Evolutionary conservation across 805 yeast genomes (phyloP).

Genomic region (Cyberlindnera americana): DNA sequence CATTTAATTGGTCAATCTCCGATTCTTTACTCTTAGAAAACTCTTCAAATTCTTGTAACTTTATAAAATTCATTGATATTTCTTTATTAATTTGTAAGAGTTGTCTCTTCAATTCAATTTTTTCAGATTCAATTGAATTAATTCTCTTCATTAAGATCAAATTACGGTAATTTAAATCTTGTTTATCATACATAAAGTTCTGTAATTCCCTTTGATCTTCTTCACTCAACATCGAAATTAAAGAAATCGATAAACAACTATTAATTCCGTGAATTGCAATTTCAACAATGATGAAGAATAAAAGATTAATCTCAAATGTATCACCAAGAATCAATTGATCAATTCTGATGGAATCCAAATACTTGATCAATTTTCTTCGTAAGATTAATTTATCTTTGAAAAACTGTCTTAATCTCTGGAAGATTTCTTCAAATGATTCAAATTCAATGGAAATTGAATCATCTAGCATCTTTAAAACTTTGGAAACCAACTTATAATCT

Average conservation of each 20-base stretch:
- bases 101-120: slow-evolving; percentile 10
- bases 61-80: too few relatives aligned
- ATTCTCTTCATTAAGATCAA: slow-evolving; percentile 19
- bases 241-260: slow-evolving; percentile 13
- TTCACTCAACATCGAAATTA: slow-evolving; percentile 13
- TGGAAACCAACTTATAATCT: background rate
- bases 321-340: slow-evolving; percentile 11
- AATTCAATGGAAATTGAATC: background rate
- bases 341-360: slow-evolving; percentile 8
- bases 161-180: slow-evolving; percentile 19
- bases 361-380: slow-evolving; percentile 10
- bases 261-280: slow-evolving; percentile 19
- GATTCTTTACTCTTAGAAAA: background rate
- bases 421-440: slow-evolving; percentile 9
- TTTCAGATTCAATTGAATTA: slow-evolving; percentile 16
- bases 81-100: too few relatives aligned
- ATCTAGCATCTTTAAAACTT: background rate
- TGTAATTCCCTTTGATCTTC: slow-evolving; percentile 15
- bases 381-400: slow-evolving; percentile 7
- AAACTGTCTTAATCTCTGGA: slow-evolving; percentile 1
- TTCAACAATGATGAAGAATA: slow-evolving; percentile 19
- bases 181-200: slow-evolving; percentile 20
- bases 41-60: slow-evolving; percentile 1
- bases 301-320: slow-evolving; percentile 9
- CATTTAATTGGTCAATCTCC: slow-evolving; percentile 4